Evolutionary conservation across 1,139 yeast species (phyloP), one percentile per base, ranked within the genome.

Genomic region (Blastobotrys serpentis): DNA sequence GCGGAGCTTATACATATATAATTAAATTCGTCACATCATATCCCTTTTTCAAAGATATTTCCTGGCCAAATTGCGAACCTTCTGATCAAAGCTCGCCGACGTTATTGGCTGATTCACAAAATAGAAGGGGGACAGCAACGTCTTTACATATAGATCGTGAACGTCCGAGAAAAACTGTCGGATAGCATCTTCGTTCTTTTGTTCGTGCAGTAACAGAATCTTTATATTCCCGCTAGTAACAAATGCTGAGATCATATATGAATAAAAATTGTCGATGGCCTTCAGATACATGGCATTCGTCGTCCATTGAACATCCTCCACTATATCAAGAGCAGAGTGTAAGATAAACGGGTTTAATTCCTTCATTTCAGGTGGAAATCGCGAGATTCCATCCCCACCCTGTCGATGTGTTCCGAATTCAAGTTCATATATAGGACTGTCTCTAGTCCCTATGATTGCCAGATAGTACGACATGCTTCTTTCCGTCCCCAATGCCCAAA

Each of bases 281-380:
- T 92, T 92, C 54, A 89, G 70, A 60, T 86, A 78, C 63, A 84
- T 73, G 39, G 77, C 74, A 54, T 75, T 79, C 11, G 80, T 73
- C 43, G 80, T 77, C 95, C 96, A 90, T 61, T 89, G 97, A 2
- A 81, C 71, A 58, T 89, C 96, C 57, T 92, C 97, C 1, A 94
- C 82, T 17, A 92, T 74, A 64, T 92, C 99, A 36, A 94, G 70
- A 2, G 98, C 81, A 0, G 96, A 79, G 64, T 92, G 95, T 34
- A 92, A 77, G 30, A 94, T 82, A 62, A 89, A 90, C 17, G 97
- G 97, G 59, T 85, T 81, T 44, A 90, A 70, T 63, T 90, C 97
- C 59, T 78, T 78, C 65, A 87, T 79, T 49, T 82, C 86, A 19
- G 78, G 73, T 1, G 90, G 76, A 60, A 90, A 86, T 63, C 63